Base-by-base conservation (phyloP, 345 rosid genomes). In the Orychophragmus violaceus region DNA sequence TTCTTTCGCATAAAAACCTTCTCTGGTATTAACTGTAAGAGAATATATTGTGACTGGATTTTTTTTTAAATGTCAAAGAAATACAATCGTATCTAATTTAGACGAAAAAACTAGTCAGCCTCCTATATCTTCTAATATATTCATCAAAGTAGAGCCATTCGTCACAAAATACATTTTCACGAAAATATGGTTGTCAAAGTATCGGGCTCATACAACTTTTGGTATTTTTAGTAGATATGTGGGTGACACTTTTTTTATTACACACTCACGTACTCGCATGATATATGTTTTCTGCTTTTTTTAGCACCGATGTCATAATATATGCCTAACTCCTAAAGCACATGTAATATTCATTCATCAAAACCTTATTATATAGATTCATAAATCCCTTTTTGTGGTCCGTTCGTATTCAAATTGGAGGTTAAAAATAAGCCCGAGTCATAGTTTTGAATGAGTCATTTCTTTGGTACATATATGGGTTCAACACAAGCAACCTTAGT, bases 191-290 rank as follows among this genome's bases (percentile, higher is more conserved):
- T n/a, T n/a, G n/a, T n/a, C n/a, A n/a, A n/a, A n/a, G n/a, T n/a
- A n/a, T n/a, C n/a, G n/a, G n/a, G 70, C 56, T 46, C 52, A 64
- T 56, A 27, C 36, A 64, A 63, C 52, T 6, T 63, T 71, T n/a
- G n/a, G n/a, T n/a, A n/a, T n/a, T n/a, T n/a, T n/a, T n/a, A n/a
- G n/a, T 2, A 5, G 46, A 41, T n/a, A n/a, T n/a, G n/a, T n/a
- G n/a, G n/a, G n/a, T n/a, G n/a, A n/a, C 46, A 52, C 24, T 66
- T 50, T 25, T 58, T 16, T 41, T 14, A 41, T 41, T 41, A 21
- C 46, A 41, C 46, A 41, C 8, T 41, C 46, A n/a, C n/a, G n/a
- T n/a, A n/a, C n/a, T n/a, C n/a, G 64, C 77, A 73, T 73, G 77
- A n/a, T n/a, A 17, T 52, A 53, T 73, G 77, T 73, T 66, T 66